Conservation (phyloP, 306 rosid species). For the Adenanthera pavonina region DNA sequence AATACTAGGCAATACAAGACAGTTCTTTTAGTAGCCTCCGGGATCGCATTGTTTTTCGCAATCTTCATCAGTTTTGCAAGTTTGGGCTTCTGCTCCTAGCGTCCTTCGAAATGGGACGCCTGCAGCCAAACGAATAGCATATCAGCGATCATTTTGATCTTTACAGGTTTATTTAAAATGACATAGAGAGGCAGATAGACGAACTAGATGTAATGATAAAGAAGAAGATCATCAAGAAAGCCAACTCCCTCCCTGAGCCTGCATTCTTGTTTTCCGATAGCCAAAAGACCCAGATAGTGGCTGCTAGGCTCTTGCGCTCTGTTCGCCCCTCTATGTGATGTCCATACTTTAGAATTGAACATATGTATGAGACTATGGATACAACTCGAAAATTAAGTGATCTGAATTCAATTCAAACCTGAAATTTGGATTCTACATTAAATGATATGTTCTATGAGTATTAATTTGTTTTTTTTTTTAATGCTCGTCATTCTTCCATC, state of each 20-base stretch:
- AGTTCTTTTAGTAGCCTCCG: background rate
- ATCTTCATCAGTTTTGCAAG: slow-evolving; percentile 19
- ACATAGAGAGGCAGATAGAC: background rate
- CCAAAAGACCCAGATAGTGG: background rate
- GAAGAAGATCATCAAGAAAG: slow-evolving; percentile 13
- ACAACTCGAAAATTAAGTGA: background rate
- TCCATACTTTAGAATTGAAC: background rate
- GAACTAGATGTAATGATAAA: slow-evolving; percentile 10
- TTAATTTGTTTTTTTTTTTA: background rate
- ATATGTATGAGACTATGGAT: background rate
- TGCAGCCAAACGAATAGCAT: background rate
- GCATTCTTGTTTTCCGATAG: slow-evolving; percentile 13
- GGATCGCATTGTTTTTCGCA: slow-evolving; percentile 11
- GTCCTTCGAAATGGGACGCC: background rate
- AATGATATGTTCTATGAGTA: background rate
- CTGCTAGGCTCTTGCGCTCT: background rate
- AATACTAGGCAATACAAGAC: background rate
- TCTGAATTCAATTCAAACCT: background rate
- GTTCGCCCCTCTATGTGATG: background rate
- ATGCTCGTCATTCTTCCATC: background rate
- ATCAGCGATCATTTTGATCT: background rate
- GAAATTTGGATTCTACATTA: background rate
- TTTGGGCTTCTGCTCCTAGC: background rate
- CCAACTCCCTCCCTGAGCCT: slow-evolving; percentile 4
- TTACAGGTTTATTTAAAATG: background rate